Evolutionary conservation across 2,329 filamentous ascomycete species (phyloP).

Genomic region (Exophiala viscosa): DNA sequence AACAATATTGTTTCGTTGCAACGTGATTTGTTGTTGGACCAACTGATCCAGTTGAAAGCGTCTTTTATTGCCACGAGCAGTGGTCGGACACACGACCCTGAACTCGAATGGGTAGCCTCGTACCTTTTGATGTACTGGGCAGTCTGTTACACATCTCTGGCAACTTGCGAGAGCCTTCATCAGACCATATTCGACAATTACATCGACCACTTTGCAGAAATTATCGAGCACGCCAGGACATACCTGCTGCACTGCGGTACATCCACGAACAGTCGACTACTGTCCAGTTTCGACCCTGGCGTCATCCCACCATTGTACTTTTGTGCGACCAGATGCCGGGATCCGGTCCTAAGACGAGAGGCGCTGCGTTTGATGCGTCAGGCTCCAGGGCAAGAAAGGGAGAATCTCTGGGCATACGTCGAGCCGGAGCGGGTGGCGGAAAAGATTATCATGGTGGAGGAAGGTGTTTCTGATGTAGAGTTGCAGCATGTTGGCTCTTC

Average conservation of each 20-base stretch:
- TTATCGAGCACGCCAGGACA: constrained; percentile 15
- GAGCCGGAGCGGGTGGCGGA: constrained; percentile 15
- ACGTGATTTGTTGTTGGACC: neutral
- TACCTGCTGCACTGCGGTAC: constrained; percentile 5
- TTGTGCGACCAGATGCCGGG: constrained; percentile 20
- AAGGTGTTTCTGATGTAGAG: neutral
- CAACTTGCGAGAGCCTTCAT: constrained; percentile 9
- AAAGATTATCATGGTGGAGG: constrained; percentile 18
- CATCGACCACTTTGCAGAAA: constrained; percentile 16
- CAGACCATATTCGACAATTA: constrained; percentile 17
- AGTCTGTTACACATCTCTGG: constrained; percentile 19
- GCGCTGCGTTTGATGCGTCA: constrained; percentile 17
- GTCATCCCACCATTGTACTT: constrained; percentile 21
- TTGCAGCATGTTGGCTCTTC: neutral
- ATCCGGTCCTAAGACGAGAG: constrained; percentile 17
- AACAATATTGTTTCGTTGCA: constrained; percentile 3
- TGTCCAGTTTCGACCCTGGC: constrained; percentile 9
- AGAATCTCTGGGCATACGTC: constrained; percentile 16
- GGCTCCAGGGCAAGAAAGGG: constrained; percentile 9
- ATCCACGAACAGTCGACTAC: neutral
- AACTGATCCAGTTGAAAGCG: constrained; percentile 14
- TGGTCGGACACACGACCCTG: neutral
- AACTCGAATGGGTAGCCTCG: constrained; percentile 9
- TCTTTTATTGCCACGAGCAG: constrained; percentile 5
- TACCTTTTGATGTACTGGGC: constrained; percentile 23